Percentiles rank a stretch among this genome's conserved stretches.
Conservation (phyloP, 129 eudicot species). For the Centaurea solstitialis region DNA sequence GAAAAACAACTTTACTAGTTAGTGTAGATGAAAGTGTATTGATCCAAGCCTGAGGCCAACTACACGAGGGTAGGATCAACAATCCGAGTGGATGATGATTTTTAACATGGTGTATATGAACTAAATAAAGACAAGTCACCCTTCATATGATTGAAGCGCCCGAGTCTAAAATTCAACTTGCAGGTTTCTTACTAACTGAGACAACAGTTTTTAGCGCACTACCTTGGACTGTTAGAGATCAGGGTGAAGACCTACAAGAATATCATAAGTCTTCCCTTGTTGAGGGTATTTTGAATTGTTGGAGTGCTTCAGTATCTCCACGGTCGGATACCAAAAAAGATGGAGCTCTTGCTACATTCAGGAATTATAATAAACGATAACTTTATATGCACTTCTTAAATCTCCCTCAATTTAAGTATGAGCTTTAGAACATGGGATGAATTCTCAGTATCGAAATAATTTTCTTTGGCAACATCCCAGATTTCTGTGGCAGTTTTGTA, state of each 20-base stretch:
- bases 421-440: background rate
- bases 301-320: background rate
- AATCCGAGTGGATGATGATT: background rate
- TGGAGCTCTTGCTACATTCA: too few relatives aligned
- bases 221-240: background rate
- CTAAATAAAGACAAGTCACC: background rate
- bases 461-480: background rate
- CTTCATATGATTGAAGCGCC: background rate
- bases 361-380: too few relatives aligned
- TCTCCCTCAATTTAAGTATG: background rate
- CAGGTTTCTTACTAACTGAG: background rate
- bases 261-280: background rate
- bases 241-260: background rate
- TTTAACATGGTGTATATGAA: background rate
- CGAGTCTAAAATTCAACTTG: background rate
- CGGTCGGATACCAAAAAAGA: background rate
- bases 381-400: background rate
- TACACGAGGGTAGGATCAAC: background rate
- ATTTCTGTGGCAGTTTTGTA: background rate
- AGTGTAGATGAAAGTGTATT: too few relatives aligned
- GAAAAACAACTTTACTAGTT: too few relatives aligned
- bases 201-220: background rate
- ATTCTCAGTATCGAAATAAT: too few relatives aligned
- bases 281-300: background rate
- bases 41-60: background rate